These are phyloP conservation scores for Lepidopterella palustris DNA, from an alignment of 495 filamentous ascomycete genomes.

Conservation along the genomic window DNA sequence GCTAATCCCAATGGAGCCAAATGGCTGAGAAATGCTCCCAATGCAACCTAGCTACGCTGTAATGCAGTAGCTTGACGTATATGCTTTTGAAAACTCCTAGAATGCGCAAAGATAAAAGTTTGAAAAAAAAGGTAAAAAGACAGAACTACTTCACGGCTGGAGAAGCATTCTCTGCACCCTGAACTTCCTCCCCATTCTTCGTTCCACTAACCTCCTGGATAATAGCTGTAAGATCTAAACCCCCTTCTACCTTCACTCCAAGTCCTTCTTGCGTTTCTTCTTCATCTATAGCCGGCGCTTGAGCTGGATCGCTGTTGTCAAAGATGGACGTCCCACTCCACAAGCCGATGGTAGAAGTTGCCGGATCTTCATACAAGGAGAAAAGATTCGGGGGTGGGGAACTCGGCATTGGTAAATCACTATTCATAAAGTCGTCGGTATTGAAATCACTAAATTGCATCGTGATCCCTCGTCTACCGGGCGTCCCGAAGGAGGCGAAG, in stretches of 20 bases:
- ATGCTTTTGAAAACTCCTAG: too few relatives aligned
- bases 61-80: too few relatives aligned
- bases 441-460: conserved; percentile 20
- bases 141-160: too few relatives aligned
- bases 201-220: conserved; percentile 16
- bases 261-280: not conserved
- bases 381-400: conserved; percentile 42
- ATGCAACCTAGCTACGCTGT: too few relatives aligned
- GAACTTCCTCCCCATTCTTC: not conserved
- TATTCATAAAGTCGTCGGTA: conserved; percentile 39
- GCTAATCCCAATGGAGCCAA: too few relatives aligned
- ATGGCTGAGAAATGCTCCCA: too few relatives aligned
- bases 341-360: conserved; percentile 20
- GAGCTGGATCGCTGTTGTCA: conserved; percentile 11
- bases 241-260: conserved; percentile 4
- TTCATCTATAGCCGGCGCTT: not conserved
- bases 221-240: conserved; percentile 18
- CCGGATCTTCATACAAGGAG: conserved; percentile 29
- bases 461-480: conserved; percentile 24
- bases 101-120: too few relatives aligned
- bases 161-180: too few relatives aligned
- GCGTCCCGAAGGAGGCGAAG: conserved; percentile 40
- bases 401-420: conserved; percentile 48
- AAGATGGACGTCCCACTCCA: conserved; percentile 26
- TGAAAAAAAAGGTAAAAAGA: too few relatives aligned